Evolutionary conservation across 129 eudicot genomes (phyloP).

Genomic region (Tagetes erecta): DNA sequence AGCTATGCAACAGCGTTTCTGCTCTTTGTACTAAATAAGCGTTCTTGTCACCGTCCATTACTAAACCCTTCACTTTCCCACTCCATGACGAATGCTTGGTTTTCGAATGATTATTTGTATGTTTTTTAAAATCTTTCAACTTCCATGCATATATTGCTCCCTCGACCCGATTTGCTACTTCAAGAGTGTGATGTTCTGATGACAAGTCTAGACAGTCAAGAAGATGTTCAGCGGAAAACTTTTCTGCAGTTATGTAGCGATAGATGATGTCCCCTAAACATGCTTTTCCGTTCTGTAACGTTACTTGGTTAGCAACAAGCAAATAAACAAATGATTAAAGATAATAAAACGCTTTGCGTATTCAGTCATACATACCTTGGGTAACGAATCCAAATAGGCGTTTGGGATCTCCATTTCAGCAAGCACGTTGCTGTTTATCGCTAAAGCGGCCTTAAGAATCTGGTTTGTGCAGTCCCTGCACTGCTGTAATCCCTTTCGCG

Average conservation of each 20-base stretch:
- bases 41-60: slow-evolving; percentile 63
- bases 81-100: slow-evolving; percentile 69
- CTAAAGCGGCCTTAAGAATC: slow-evolving; percentile 77
- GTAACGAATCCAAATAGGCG: slow-evolving; percentile 68
- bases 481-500: slow-evolving; percentile 68
- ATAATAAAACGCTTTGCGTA: neutral
- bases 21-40: slow-evolving; percentile 62
- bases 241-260: slow-evolving; percentile 79
- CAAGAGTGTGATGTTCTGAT: slow-evolving; percentile 76
- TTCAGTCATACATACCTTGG: slow-evolving; percentile 51
- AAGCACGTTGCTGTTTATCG: slow-evolving; percentile 72
- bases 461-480: slow-evolving; percentile 82
- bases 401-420: slow-evolving; percentile 79
- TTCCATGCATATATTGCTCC: slow-evolving; percentile 85
- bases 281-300: slow-evolving; percentile 68
- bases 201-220: slow-evolving; percentile 84
- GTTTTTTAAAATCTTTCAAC: slow-evolving; percentile 54
- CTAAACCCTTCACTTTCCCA: slow-evolving; percentile 77
- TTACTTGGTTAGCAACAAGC: neutral
- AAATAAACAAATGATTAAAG: neutral
- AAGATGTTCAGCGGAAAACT: slow-evolving; percentile 78
- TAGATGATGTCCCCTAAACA: slow-evolving; percentile 87
- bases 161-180: slow-evolving; percentile 83
- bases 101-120: slow-evolving; percentile 40
- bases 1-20: slow-evolving; percentile 59